phyloP scores from a whole-genome alignment of 176 grass and related monocot genomes.

The Phoenix roebelenii region DNA sequence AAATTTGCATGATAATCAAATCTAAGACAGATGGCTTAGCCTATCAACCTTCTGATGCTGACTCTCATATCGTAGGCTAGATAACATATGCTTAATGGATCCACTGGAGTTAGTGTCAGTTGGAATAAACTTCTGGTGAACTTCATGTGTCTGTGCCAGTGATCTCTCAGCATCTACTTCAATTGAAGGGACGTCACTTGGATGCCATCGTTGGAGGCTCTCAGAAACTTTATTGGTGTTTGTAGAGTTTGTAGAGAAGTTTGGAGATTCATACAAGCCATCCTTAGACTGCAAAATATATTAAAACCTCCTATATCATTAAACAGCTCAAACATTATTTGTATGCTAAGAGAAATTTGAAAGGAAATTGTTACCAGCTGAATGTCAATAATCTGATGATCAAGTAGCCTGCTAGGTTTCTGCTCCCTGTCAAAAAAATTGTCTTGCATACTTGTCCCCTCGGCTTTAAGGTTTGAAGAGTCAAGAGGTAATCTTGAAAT shows the following conservation, averaged over 20 bases:
- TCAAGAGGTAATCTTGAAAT: conserved; percentile 14
- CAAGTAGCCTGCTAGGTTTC: conserved; percentile 7
- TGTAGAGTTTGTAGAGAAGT: conserved; percentile 11
- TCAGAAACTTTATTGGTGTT: conserved; percentile 7
- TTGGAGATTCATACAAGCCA: conserved; percentile 9
- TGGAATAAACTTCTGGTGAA: conserved; percentile 20
- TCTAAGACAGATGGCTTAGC: conserved; percentile 18
- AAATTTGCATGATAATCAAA: conserved; percentile 16
- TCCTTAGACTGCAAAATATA: conserved; percentile 24
- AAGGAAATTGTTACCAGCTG: conserved; percentile 16
- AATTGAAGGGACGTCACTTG: neutral
- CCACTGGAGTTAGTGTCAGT: conserved; percentile 23
- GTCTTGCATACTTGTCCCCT: conserved; percentile 2
- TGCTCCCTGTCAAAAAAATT: neutral
- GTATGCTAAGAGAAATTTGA: neutral
- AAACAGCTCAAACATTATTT: too few species aligned
- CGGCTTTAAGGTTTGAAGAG: conserved; percentile 19
- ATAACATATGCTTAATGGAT: conserved; percentile 4
- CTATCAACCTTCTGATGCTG: conserved; percentile 49
- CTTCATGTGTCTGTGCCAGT: conserved; percentile 19
- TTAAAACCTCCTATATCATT: neutral
- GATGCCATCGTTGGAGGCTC: neutral
- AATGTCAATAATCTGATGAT: conserved; percentile 9
- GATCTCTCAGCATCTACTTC: conserved; percentile 31
- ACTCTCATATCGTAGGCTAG: conserved; percentile 13